Base-by-base conservation (phyloP, 179 eudicot species). In the Silene coronaria region DNA sequence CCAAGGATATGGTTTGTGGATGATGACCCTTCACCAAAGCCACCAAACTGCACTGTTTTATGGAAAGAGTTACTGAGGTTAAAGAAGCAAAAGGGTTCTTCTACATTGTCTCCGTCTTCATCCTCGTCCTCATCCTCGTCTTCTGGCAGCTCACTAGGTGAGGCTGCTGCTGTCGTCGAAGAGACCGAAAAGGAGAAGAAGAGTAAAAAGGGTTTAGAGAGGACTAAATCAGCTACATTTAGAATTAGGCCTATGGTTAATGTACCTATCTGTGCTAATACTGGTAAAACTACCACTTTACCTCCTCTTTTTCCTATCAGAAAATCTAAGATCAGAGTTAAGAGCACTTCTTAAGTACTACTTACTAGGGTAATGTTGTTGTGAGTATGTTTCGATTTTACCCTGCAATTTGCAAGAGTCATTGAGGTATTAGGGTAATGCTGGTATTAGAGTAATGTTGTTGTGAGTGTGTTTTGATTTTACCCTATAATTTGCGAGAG, bases 1-100 rank as follows among this genome's bases (percentile, higher is more conserved):
- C 85, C 85, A 46, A 83, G 84, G 48, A 87, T 77, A 67, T 94
- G 98, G 98, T 90, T 84, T 75, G 80, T 89, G 4, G 98, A 94
- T 22, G 99, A 95, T 34, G 97, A 92, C 70, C 99, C 99, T 2
- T 95, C 99, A 27, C 99, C 99, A 4, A 83, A 97, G 45, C 99
- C 99, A 2, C 99, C 99, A 3, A 92, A 85, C 19, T 95, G 99
- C 77, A 90, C 97, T 5, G 97, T 92, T 5, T 42, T 95, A 11
- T 95, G 97, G 97, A 92, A 92, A 64, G 97, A 92, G 79, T 55
- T 92, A 45, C 66, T 91, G 4, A 78, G 90, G 77, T 53, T 95
- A 81, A 87, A 81, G 81, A 94, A 92, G 34, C 84, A 85, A 9
- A 78, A 77, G 30, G 67, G 19, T 48, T 12, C 76, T 0, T 71